Evolutionary conservation across 352 stramenopile species (phyloP), one percentile per base, ranked within the genome.

Genomic region (Pythium brachiatum): DNA sequence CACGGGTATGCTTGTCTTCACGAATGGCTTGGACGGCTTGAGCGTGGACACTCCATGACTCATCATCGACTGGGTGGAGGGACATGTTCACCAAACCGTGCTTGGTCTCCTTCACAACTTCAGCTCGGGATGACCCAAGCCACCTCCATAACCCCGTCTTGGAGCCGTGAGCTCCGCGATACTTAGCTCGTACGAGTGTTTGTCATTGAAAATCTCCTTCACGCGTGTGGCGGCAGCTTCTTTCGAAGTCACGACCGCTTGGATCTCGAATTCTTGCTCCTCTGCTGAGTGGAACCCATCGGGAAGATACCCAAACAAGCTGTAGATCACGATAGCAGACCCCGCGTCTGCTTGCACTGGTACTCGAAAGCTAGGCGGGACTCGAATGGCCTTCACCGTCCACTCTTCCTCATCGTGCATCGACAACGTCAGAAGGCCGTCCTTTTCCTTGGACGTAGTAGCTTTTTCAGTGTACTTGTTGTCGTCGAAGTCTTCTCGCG

Each of bases 151-250:
- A 21, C 9, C 13, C n/a, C 8, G n/a, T 21, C 5, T 27, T 36
- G 29, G 29, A 34, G 4, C 27, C 11, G 48, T 41, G 26, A 61
- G n/a, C 20, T 61, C 26, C 4, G 36, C 15, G 39, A 61, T 53
- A n/a, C 26, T 61, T n/a, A 9, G 31, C 31, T 53, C 54, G 18
- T 61, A 63, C 32, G 57, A 50, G 23, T 63, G 43, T 13, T 63
- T 48, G 11, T 46, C 25, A 16, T 50, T 15, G 23, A 63, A 63
- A 12, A 63, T 36, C 5, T 56, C 1, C 9, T 29, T 18, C 15
- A 63, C 57, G 2, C 31, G 32, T 16, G 21, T 21, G 27, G 53
- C 26, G 6, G 57, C 57, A 25, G n/a, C 46, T 36, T 63, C 20
- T 23, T 48, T 55, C 13, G 57, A 56, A 9, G 31, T 25, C 31